Evolutionary conservation across 2,329 filamentous ascomycete species (phyloP), one percentile per base, ranked within the genome.

Genomic region (Pochonia chlamydosporia): DNA sequence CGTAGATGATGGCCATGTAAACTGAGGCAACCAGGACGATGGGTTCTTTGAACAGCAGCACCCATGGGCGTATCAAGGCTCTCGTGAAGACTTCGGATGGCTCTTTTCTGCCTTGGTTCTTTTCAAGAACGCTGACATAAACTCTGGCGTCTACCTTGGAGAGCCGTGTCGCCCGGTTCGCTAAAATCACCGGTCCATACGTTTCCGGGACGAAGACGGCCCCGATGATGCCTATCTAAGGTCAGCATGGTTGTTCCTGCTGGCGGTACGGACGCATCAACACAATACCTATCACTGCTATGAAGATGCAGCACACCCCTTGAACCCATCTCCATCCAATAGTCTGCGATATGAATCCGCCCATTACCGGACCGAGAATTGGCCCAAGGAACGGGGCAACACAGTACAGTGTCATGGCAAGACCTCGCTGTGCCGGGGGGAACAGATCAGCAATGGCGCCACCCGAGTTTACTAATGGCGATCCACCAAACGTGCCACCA

Each of bases 391-490:
- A 82, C 0, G 79, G 79, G 14, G 77, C 78, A 6, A 75, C 67
- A 0, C 75, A 72, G 52, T 81, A 84, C 13, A 80, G 51, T 7
- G 71, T 70, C 61, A 78, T 73, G 2, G 79, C 79, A 7, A 71
- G 56, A 18, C 77, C 78, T 46, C 78, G 65, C 48, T 78, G 60
- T 1, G 67, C 61, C 1, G 72, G 70, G 8, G 63, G 55, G 56
- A 78, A 81, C 61, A 81, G 74, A 59, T 83, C 79, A 13, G 78
- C 77, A 40, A 81, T 73, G 23, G 76, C 71, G 51, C 77, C 79
- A 7, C 75, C 76, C 1, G 73, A 70, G 54, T 81, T 80, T 7
- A 76, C 78, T 39, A 82, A 61, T 1, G 77, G 73, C 0, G 76
- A 75, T 0, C 75, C 73, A 9, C 77, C 79, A 52, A 81, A 79